Conservation (phyloP, 1,284 basidiomycete species). For the Bondarzewia mesenterica region DNA sequence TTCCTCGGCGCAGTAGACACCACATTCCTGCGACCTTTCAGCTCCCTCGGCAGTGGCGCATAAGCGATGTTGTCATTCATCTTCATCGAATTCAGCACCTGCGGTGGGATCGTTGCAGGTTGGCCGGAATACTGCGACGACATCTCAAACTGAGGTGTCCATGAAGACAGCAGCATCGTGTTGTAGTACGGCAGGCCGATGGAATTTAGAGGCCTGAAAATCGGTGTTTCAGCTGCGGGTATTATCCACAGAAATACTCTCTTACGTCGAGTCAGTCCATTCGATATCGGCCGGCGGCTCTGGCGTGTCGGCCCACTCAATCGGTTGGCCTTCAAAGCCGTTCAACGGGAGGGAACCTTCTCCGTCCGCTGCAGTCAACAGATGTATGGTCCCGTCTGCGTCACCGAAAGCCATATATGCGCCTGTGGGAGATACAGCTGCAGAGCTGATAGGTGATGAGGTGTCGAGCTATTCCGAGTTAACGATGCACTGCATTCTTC, state of each 20-base stretch:
- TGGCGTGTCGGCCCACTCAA: constrained; percentile 79
- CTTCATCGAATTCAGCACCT: constrained; percentile 74
- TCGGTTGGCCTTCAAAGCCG: constrained; percentile 76
- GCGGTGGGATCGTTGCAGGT: constrained; percentile 71
- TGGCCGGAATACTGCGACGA: constrained; percentile 44
- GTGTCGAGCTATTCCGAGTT: constrained; percentile 45
- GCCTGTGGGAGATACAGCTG: constrained; percentile 80
- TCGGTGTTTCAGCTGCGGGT: neutral
- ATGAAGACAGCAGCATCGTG: constrained; percentile 72
- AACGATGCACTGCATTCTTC: constrained; percentile 6
- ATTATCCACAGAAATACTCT: neutral
- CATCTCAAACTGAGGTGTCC: constrained; percentile 50
- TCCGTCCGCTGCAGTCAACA: constrained; percentile 71
- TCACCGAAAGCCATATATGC: constrained; percentile 93
- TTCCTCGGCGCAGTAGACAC: constrained; percentile 41
- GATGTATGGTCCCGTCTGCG: constrained; percentile 77
- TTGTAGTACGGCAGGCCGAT: constrained; percentile 91
- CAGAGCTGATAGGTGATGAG: constrained; percentile 71
- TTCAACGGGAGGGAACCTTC: constrained; percentile 75
- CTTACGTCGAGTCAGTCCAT: constrained; percentile 80
- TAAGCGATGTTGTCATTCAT: constrained; percentile 87
- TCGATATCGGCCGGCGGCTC: constrained; percentile 64
- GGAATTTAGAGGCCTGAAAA: constrained; percentile 70
- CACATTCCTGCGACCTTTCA: constrained; percentile 78
- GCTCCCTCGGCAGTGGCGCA: constrained; percentile 76